These are phyloP conservation scores for Paecilomyces sp. DNA, from an alignment of 2,329 filamentous ascomycete species.

Conservation along the genomic window DNA sequence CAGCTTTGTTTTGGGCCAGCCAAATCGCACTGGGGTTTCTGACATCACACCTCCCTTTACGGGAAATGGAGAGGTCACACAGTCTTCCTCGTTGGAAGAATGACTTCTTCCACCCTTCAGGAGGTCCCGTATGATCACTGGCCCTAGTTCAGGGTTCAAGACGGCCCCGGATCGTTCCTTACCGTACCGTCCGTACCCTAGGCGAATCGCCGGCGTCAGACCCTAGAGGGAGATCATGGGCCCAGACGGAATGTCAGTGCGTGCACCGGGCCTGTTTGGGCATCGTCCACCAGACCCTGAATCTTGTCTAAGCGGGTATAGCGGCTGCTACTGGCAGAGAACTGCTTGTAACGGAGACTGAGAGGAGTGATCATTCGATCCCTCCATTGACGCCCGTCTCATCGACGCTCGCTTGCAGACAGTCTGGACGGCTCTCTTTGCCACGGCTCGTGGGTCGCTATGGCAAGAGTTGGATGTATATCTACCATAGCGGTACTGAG, in stretches of 20 bases:
- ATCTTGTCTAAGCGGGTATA: neutral
- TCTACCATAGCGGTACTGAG: neutral
- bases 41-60: neutral
- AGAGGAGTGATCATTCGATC: neutral
- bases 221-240: slow-evolving; percentile 2
- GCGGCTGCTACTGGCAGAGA: neutral
- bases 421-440: neutral
- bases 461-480: neutral
- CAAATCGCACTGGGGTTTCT: neutral
- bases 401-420: neutral
- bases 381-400: neutral
- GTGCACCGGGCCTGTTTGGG: neutral
- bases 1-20: neutral
- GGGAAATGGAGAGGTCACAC: neutral
- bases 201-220: neutral
- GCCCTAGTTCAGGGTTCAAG: neutral
- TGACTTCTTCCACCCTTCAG: neutral
- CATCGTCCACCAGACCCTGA: slow-evolving; percentile 1
- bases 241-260: neutral
- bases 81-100: neutral
- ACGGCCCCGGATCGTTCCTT: neutral
- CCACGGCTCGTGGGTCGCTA: neutral
- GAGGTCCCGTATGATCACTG: neutral
- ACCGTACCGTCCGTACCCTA: neutral
- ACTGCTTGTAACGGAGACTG: neutral